Evolutionary conservation across 768 basidiomycete genomes (phyloP).

Genomic region (Lactifluus pinguis): DNA sequence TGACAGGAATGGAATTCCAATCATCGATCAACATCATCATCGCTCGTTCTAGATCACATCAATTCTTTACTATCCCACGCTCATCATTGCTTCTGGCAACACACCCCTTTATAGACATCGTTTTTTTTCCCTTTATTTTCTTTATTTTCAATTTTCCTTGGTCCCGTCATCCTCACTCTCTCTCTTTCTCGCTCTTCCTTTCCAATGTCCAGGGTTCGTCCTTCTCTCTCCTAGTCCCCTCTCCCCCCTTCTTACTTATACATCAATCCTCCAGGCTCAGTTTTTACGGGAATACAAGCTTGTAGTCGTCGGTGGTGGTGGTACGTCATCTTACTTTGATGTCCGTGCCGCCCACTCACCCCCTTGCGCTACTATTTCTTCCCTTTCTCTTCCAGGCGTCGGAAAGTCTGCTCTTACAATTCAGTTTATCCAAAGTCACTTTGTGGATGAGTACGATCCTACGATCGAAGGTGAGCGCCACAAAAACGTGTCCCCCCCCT

Average conservation of each 20-base stretch:
- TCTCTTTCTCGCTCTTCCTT: neutral
- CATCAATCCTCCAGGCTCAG: conserved; percentile 46
- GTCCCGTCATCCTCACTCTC: neutral
- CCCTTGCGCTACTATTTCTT: neutral
- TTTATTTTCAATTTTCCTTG: neutral
- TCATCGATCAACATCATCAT: neutral
- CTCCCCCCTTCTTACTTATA: neutral
- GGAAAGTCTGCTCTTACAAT: conserved; percentile 93
- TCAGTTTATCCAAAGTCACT: conserved; percentile 95
- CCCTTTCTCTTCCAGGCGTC: conserved; percentile 33
- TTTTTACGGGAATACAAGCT: conserved; percentile 97
- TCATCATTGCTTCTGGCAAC: neutral
- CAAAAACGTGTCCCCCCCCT: neutral
- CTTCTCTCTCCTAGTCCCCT: neutral
- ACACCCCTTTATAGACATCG: neutral
- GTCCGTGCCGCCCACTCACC: neutral
- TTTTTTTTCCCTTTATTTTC: too few species aligned
- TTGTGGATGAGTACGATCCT: conserved; percentile 90
- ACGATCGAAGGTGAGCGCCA: conserved; percentile 73
- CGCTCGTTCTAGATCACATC: neutral
- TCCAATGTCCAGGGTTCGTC: conserved; percentile 29
- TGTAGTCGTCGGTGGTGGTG: conserved; percentile 97
- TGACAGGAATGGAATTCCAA: too few species aligned
- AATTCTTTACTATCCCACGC: neutral
- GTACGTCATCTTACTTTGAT: conserved; percentile 33